Evolutionary conservation across 306 rosid genomes (phyloP), one percentile per base, ranked within the genome.

Genomic region (Dryas alaskensis): DNA sequence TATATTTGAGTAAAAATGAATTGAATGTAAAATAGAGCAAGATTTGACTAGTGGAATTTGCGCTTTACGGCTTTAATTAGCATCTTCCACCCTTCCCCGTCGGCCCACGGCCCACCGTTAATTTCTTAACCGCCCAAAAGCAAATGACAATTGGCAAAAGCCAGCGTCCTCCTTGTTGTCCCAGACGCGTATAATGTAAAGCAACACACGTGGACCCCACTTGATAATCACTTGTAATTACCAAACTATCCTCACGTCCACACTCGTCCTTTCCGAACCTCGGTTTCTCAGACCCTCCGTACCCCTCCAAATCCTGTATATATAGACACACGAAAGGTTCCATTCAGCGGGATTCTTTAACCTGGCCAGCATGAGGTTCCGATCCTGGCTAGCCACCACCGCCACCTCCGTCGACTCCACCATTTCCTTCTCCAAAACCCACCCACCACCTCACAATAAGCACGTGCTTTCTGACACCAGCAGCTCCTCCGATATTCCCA

Each of bases 351-450:
- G 37, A 2, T 51, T 62, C 44, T 13, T 62, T 19, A 11, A 58
- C 43, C 2, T 54, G 25, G 0, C 11, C 27, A 17, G 4, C 83
- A 88, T 84, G 93, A 51, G 75, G 76, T n/a, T 79, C 62, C 74
- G 13, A 8, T 62, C 65, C n/a, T 84, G 84, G 85, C 64, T 82
- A 13, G 50, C 78, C 7, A 70, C 81, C 69, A 82, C 85, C 67
- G 77, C 87, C 66, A 11, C 76, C 16, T 71, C 73, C 9, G 49
- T 52, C 63, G 59, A 73, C 42, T 83, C 86, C 10, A 69, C 79
- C 61, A 37, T 69, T 47, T 49, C 85, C 9, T 72, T 67, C 16
- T 65, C 67, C 12, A 73, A 81, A 37, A 57, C 63, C 3, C 77
- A 19, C 13, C 1, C 73, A 7, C 69, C 60, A 10, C 12, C 76